Evolutionary conservation across 2,329 filamentous ascomycete genomes (phyloP), one percentile per base, ranked within the genome.

Genomic region (Fusarium pilosicola): DNA sequence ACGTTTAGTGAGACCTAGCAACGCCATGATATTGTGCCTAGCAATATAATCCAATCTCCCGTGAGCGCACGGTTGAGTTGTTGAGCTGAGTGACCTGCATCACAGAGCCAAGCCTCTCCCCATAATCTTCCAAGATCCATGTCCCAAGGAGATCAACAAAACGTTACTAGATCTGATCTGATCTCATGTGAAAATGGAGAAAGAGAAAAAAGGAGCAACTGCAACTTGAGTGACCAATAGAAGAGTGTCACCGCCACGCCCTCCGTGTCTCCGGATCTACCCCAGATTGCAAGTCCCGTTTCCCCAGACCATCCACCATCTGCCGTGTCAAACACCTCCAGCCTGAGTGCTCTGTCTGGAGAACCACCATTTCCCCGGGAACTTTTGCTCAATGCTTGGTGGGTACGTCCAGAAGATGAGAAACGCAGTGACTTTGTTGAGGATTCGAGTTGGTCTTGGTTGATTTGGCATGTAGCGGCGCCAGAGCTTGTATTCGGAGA

Each of bases 371-470:
- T 28, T 77, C 32, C 76, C 78, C 6, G 81, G 81, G 45, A 83
- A 84, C 34, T 78, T 79, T 62, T 84, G 83, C 65, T 84, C 81
- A 9, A 84, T 75, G 26, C 78, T 80, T 46, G 82, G 81, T 13
- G 84, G 84, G 39, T 85, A 84, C 10, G 83, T 84, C 82, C 82
- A 85, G 52, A 83, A 81, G n/a, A 84, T 80, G 32, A 84, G 63
- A 3, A 78, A 76, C 1, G 81, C 75, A 38, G 80, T 68, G 7
- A 79, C 46, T 42, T 76, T 78, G 65, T 80, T 80, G 39, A 79
- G 51, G 24, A 78, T 41, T 15, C 74, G 77, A 12, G 73, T 73
- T 56, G 69, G 61, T 13, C 57, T 73, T 2, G 79, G 74, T 56
- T 80, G 73, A 34, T 74, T 65, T 13, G 82, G 81, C 39, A 79